Evolutionary conservation across 2,329 filamentous ascomycete genomes (phyloP), one percentile per base, ranked within the genome.

Genomic region (Microsporum canis): DNA sequence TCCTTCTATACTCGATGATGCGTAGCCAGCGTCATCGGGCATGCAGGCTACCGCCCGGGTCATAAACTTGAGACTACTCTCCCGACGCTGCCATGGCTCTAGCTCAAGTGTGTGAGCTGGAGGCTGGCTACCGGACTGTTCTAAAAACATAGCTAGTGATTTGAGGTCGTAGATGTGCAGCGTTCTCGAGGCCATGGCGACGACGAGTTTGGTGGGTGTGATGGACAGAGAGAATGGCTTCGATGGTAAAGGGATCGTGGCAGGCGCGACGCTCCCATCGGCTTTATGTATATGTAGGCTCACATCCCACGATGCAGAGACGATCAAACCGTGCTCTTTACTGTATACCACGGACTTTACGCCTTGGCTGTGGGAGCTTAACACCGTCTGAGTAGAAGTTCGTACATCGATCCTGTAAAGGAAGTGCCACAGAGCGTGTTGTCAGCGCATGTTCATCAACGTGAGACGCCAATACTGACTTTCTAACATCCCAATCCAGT

Each of bases 61-160:
- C 80, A 96, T 90, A 76, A 96, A 99, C 73, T 96, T 95, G 70
- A 99, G 82, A 31, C 88, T 95, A 59, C 89, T 95, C 74, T 99
- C 94, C 63, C 94, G 85, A 68, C 89, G 84, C 75, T 99, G 94
- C 90, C 90, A 96, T 0, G 92, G 91, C 71, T 88, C 82, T 59
- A 91, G 76, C 23, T 80, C 75, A 17, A 82, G 71, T 49, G 70
- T 71, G 61, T 75, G 77, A 12, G 73, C 69, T 7, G 69, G 76
- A 64, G 70, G 65, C 34, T 66, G 62, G 14, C 76, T 72, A 6
- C 78, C 73, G 17, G 78, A 73, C 68, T 82, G 75, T 14, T 80
- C 79, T 29, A 79, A 69, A 47, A 84, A 77, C 1, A 80, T 70
- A 29, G 78, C 75, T 43, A 96, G 82, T 29, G 85, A 77, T 57